These are phyloP conservation scores for Coffea canephora DNA, from an alignment of 257 asterid genomes.

Conservation along the genomic window DNA sequence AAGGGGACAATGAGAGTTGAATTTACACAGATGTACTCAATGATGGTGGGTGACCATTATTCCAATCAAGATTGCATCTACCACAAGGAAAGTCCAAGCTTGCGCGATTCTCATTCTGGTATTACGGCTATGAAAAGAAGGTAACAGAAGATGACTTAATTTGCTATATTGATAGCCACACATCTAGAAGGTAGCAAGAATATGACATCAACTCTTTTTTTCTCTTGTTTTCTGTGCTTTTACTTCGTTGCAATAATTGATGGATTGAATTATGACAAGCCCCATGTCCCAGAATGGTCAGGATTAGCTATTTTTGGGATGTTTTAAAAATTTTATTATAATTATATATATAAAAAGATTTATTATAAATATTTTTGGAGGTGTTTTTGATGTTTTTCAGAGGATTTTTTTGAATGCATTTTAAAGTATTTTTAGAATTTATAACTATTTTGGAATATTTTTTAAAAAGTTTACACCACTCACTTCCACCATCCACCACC, in stretches of 20 bases:
- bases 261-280: background rate
- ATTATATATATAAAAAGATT: too few species aligned
- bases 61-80: background rate
- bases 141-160: background rate
- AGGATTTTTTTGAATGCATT: too few species aligned
- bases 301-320: too few species aligned
- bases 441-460: too few species aligned
- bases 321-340: too few species aligned
- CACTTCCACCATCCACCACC: too few species aligned
- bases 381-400: too few species aligned
- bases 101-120: background rate
- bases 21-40: background rate
- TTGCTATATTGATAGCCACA: background rate
- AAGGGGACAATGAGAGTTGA: background rate
- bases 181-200: constrained; percentile 2
- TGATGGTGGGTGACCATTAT: background rate
- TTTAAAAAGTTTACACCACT: too few species aligned
- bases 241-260: constrained; percentile 3
- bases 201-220: constrained; percentile 7
- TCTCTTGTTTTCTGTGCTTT: constrained; percentile 3
- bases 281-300: background rate
- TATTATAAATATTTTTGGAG: too few species aligned
- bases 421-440: too few species aligned
- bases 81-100: background rate
- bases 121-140: background rate